Base-by-base conservation (phyloP, 345 rosid species). In the Eucalyptus rudis region DNA sequence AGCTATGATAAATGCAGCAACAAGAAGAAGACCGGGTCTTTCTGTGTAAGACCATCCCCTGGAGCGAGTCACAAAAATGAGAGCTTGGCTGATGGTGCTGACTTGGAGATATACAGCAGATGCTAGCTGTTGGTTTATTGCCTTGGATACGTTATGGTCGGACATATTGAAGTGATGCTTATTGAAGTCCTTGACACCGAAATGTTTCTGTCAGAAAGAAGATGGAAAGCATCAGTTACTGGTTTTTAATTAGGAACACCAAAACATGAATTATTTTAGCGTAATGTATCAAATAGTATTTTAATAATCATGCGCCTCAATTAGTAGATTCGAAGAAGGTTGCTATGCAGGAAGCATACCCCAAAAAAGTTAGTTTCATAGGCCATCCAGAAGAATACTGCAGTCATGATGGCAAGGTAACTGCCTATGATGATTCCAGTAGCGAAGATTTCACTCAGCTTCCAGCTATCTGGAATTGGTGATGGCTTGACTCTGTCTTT, bases 401-500 rank as follows among this genome's bases (percentile, higher is more conserved):
- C 94, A 5, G 98, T 96, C 91, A 93, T 93, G 80, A 95, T 90
- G 86, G 98, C 99, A 52, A 95, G 94, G 91, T 96, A 97, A 49
- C 92, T 84, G 58, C 99, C 99, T 36, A 96, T 90, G 71, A 96
- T 96, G 88, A 97, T 91, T 51, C 99, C 98, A 5, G 98, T 97
- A 86, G 99, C 95, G 85, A 97, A 97, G 62, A 97, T 96, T 93
- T 97, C 98, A 36, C 94, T 95, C 86, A 97, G 96, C 91, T 95
- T 97, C 99, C 98, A 97, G 87, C 97, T 93, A 88, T 97, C 98
- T 62, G 99, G 99, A 49, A 90, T 54, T 13, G 99, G 98, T 9
- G 98, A 96, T 89, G 98, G 97, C 92, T 95, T 96, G 79, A 97
- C 98, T 92, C 97, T 95, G 90, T 97, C 99, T 89, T 95, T 97